Base-by-base conservation (phyloP, 805 yeast species). In the Cyberlindnera mycetangii region DNA sequence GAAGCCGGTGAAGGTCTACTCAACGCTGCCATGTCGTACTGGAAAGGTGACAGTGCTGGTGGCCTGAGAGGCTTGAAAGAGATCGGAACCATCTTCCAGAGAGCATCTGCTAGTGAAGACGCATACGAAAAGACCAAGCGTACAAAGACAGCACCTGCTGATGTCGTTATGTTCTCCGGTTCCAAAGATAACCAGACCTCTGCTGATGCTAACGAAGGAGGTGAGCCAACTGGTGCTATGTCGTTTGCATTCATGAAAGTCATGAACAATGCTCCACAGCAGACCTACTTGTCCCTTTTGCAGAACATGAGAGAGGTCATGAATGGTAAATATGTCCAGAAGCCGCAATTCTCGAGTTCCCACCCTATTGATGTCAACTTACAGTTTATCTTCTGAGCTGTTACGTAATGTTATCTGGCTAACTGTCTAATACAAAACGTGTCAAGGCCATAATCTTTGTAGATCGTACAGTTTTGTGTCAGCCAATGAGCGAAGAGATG, bases 111-210 rank as follows among this genome's bases (percentile, higher is more conserved):
- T 4, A 69, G 72, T 15, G 59, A 61, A 20, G 68, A 65, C 35
- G 61, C 59, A 3, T 44, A 50, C 15, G 74, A 79, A 45, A 61
- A 63, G 32, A 71, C 79, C 20, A 73, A 66, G 47, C 75, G 74
- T 51, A 67, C 74, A 22, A 86, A 85, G 59, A 76, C 81, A 52
- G 76, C 89, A 0, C 77, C 89, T 1, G 90, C 92, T 2, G 95
- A 87, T 64, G 85, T 82, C 16, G 76, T 87, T 19, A 75, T 79
- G 65, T 68, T 87, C 43, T 80, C 89, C 3, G 96, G 95, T 5
- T 88, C 95, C 53, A 85, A 84, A 60, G 96, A 87, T 64, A 73
- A 77, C 41, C 95, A 87, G 65, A 87, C 95, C 0, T 76, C 84
- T 25, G 95, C 95, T 7, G 95, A 87, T 63, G 85, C 95, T 0